Evolutionary conservation across 108 stramenopile species (phyloP).

Genomic region (Cyclotella atomus): DNA sequence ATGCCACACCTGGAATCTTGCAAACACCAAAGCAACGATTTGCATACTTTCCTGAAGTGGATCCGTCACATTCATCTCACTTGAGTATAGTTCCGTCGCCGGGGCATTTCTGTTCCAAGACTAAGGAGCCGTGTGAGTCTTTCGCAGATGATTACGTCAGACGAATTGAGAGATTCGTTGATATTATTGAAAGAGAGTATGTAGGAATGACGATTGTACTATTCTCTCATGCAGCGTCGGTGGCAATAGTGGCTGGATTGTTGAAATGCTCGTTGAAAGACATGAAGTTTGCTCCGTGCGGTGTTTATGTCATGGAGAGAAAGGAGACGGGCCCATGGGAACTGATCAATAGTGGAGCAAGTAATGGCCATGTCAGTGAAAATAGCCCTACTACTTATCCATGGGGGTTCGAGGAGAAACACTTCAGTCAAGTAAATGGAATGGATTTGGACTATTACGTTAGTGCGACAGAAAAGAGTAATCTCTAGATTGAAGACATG

Average conservation of each 20-base stretch:
- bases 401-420: conserved; percentile 36
- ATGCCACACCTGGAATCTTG: conserved; percentile 36
- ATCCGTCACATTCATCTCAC: conserved; percentile 25
- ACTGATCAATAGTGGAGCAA: conserved; percentile 19
- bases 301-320: conserved; percentile 27
- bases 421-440: conserved; percentile 38
- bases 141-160: conserved; percentile 30
- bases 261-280: conserved; percentile 27
- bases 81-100: conserved; percentile 23
- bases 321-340: conserved; percentile 27
- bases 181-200: conserved; percentile 15
- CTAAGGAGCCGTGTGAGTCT: conserved; percentile 36
- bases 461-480: neutral
- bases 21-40: conserved; percentile 34
- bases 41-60: conserved; percentile 39
- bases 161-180: conserved; percentile 29
- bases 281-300: conserved; percentile 49
- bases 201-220: conserved; percentile 20
- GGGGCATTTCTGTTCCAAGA: conserved; percentile 34
- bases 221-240: conserved; percentile 45
- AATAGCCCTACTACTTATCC: conserved; percentile 40
- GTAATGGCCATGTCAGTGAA: conserved; percentile 37
- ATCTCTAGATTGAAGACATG: conserved; percentile 2
- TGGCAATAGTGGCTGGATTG: conserved; percentile 40
- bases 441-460: conserved; percentile 50